Evolutionary conservation across 192 early-diverging fungal species (phyloP).

Genomic region (Lunasporangiospora selenospora): DNA sequence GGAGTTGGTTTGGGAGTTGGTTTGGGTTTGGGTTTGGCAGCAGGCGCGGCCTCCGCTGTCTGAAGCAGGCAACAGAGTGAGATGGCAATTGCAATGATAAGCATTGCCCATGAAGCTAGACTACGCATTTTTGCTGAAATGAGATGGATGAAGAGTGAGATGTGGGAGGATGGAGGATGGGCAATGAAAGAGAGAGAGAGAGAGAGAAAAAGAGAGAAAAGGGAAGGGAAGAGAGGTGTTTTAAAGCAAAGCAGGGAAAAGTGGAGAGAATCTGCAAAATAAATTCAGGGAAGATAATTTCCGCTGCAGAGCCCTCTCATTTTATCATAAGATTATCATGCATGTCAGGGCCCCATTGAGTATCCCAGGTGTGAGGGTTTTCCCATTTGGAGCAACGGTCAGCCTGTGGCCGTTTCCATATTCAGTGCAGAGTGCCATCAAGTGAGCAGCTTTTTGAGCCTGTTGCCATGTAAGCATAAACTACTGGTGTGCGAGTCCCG

Average conservation of each 20-base stretch:
- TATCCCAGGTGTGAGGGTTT: too few species aligned
- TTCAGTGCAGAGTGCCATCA: background rate
- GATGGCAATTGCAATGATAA: constrained; percentile 26
- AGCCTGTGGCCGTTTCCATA: background rate
- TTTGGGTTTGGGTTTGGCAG: constrained; percentile 10
- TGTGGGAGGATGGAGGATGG: background rate
- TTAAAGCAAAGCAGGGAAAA: background rate
- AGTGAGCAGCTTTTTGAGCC: too few species aligned
- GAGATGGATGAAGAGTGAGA: background rate
- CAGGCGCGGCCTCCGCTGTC: constrained; percentile 6
- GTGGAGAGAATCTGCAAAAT: background rate
- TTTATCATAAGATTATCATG: constrained; percentile 1
- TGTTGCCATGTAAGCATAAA: too few species aligned
- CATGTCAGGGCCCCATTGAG: too few species aligned
- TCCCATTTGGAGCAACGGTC: too few species aligned
- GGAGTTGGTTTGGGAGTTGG: background rate
- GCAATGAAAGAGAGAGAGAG: background rate
- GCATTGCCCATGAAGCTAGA: constrained; percentile 6
- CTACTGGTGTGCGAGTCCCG: too few species aligned
- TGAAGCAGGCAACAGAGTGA: constrained; percentile 13
- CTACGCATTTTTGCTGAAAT: background rate
- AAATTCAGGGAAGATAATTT: background rate
- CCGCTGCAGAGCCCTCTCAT: background rate
- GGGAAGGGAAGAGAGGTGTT: constrained; percentile 2
- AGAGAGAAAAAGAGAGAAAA: background rate